A percentile compares a stretch with the other conserved stretches of the same genome.
Evolutionary conservation across 1,284 basidiomycete genomes (phyloP).

Genomic region (Moniliella sp.): DNA sequence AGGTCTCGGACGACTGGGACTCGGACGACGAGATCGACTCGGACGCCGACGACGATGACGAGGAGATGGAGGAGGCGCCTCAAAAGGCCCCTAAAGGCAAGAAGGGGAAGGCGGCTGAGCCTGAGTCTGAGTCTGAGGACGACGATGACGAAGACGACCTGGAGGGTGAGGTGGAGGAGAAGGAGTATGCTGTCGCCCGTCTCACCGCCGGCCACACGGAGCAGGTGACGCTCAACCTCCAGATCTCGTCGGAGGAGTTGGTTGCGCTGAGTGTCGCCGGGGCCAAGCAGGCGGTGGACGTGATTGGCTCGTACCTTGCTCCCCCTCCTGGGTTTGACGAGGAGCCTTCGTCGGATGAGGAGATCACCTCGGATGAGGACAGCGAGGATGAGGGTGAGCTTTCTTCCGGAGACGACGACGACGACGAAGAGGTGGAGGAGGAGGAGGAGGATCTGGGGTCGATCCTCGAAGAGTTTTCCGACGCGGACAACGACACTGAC

Average conservation of each 20-base stretch:
- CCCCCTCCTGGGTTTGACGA: conserved; percentile 34
- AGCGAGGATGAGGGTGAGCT: conserved; percentile 36
- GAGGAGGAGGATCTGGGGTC: conserved; percentile 5
- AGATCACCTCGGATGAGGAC: conserved; percentile 8
- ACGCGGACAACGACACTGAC: conserved; percentile 1
- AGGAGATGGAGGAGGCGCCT: conserved; percentile 26
- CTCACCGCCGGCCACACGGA: conserved; percentile 48
- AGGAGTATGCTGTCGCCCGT: conserved; percentile 37
- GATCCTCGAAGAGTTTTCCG: background rate
- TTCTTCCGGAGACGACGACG: conserved; percentile 26
- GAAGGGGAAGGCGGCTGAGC: conserved; percentile 35
- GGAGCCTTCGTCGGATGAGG: conserved; percentile 37
- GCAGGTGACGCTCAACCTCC: conserved; percentile 43
- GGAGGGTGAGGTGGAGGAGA: conserved; percentile 36
- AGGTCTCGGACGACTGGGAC: conserved; percentile 44
- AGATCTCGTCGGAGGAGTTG: conserved; percentile 49
- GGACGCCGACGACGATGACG: conserved; percentile 35
- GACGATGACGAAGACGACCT: conserved; percentile 40
- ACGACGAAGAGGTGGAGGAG: conserved; percentile 34
- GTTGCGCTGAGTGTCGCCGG: conserved; percentile 53
- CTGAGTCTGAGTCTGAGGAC: conserved; percentile 28
- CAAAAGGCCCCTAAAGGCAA: conserved; percentile 38
- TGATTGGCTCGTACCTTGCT: conserved; percentile 70
- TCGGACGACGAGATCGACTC: conserved; percentile 41
- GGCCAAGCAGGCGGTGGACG: conserved; percentile 64